Conservation (phyloP, 768 basidiomycete species). For the Trametes meyenii region DNA sequence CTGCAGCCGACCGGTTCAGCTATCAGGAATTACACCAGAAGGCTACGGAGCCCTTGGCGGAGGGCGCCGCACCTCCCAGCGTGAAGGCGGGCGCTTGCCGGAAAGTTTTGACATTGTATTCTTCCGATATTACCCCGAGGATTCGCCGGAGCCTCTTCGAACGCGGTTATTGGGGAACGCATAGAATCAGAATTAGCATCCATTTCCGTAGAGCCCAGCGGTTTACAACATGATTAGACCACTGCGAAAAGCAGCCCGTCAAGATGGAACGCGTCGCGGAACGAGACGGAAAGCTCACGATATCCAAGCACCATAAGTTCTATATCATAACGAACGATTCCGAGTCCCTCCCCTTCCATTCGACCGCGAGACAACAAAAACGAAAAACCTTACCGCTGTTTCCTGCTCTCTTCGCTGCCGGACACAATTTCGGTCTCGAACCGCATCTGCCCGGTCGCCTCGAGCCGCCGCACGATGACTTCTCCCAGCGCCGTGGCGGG, state of each 20-base stretch:
- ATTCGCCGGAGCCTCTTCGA: not conserved
- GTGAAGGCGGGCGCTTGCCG: not conserved
- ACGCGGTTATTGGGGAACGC: too few species aligned
- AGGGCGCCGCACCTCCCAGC: too few species aligned
- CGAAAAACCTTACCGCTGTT: conserved; percentile 3
- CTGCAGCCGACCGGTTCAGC: not conserved
- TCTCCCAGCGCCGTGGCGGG: conserved; percentile 84
- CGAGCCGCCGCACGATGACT: conserved; percentile 68
- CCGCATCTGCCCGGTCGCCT: conserved; percentile 55
- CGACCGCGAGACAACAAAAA: too few species aligned
- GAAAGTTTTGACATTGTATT: not conserved
- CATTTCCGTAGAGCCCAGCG: too few species aligned
- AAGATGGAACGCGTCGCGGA: too few species aligned
- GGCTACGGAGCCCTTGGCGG: not conserved
- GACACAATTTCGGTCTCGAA: conserved; percentile 55
- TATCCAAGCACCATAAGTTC: too few species aligned
- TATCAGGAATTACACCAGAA: not conserved
- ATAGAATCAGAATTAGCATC: too few species aligned
- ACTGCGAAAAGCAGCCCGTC: too few species aligned
- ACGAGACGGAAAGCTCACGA: too few species aligned
- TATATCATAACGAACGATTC: too few species aligned
- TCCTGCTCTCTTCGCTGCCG: conserved; percentile 15
- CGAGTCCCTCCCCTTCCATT: too few species aligned
- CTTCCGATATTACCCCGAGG: not conserved
- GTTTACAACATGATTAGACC: too few species aligned